A percentile compares a stretch with the other conserved stretches of the same genome.
These are phyloP conservation scores for Nymphaea colorata DNA, from an alignment of 164 flowering plant species.

Conservation along the genomic window DNA sequence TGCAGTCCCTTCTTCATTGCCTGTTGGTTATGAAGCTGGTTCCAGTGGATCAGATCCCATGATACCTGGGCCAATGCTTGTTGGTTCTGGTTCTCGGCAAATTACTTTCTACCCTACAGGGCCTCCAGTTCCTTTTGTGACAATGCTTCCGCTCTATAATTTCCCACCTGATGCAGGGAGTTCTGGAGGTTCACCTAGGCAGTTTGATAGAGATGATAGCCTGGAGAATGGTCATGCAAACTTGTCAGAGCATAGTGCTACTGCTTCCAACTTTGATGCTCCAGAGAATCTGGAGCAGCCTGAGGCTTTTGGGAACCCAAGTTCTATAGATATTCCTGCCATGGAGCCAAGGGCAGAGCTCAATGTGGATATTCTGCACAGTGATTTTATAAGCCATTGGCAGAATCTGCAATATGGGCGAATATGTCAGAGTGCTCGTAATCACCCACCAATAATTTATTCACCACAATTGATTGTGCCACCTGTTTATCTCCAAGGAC, in stretches of 20 bases:
- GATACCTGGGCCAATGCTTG: slow-evolving; percentile 54
- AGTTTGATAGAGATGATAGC: slow-evolving; percentile 39
- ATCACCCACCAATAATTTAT: slow-evolving; percentile 38
- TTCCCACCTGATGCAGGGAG: slow-evolving; percentile 37
- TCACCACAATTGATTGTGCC: slow-evolving; percentile 63
- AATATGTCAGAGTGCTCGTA: slow-evolving; percentile 53
- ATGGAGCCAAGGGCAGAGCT: slow-evolving; percentile 30
- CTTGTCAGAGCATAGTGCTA: slow-evolving; percentile 28
- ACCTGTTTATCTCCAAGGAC: slow-evolving; percentile 73
- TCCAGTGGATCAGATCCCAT: slow-evolving; percentile 40
- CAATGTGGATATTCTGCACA: slow-evolving; percentile 75
- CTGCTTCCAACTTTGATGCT: slow-evolving; percentile 22
- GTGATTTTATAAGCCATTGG: slow-evolving; percentile 86
- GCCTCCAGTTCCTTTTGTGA: slow-evolving; percentile 78
- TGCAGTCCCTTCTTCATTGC: background rate
- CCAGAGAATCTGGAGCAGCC: slow-evolving; percentile 34
- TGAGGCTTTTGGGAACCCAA: slow-evolving; percentile 24
- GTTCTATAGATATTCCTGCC: slow-evolving; percentile 18
- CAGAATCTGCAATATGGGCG: slow-evolving; percentile 81
- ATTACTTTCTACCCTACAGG: slow-evolving; percentile 82
- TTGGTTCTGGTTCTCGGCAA: slow-evolving; percentile 50
- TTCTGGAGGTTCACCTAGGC: slow-evolving; percentile 39
- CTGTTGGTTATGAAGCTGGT: background rate
- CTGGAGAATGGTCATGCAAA: slow-evolving; percentile 19
- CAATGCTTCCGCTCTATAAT: slow-evolving; percentile 69